phyloP scores from a whole-genome alignment of 306 rosid species.

The Oemleria cerasiformis region DNA sequence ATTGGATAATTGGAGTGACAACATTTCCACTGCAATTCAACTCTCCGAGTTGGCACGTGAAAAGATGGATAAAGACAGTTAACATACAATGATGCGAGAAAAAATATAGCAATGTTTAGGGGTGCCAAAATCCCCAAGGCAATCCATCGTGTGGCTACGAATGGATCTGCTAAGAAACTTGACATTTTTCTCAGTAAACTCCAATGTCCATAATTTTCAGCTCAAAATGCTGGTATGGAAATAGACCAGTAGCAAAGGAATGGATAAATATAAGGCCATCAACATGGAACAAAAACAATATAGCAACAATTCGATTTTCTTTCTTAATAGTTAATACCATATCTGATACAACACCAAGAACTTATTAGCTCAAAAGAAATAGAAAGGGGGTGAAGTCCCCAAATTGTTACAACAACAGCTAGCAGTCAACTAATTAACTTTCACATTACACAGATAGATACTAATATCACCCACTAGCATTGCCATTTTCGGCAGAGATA shows the following conservation, averaged over 20 bases:
- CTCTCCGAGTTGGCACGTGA: no score
- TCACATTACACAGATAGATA: constrained; percentile 31
- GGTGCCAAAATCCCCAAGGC: no score
- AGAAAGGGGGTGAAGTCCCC: constrained; percentile 22
- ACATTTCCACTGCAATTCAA: no score
- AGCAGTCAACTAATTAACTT: constrained; percentile 29
- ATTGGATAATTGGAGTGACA: no score
- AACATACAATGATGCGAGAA: no score
- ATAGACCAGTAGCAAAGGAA: not conserved
- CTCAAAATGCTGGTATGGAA: not conserved
- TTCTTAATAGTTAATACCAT: constrained; percentile 18
- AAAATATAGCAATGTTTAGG: no score
- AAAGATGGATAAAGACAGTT: no score
- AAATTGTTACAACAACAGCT: constrained; percentile 37
- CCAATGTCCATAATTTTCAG: not conserved
- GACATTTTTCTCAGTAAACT: not conserved
- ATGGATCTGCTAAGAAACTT: not conserved
- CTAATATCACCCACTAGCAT: constrained; percentile 37
- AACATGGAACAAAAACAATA: constrained; percentile 1
- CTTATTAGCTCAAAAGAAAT: constrained; percentile 35
- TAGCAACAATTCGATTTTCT: constrained; percentile 15
- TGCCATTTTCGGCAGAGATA: constrained; percentile 41
- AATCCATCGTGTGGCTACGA: not conserved
- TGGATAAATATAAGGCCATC: not conserved
- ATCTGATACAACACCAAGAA: constrained; percentile 33